Evolutionary conservation across 352 stramenopile species (phyloP).

Genomic region (Phytophthora sojae): DNA sequence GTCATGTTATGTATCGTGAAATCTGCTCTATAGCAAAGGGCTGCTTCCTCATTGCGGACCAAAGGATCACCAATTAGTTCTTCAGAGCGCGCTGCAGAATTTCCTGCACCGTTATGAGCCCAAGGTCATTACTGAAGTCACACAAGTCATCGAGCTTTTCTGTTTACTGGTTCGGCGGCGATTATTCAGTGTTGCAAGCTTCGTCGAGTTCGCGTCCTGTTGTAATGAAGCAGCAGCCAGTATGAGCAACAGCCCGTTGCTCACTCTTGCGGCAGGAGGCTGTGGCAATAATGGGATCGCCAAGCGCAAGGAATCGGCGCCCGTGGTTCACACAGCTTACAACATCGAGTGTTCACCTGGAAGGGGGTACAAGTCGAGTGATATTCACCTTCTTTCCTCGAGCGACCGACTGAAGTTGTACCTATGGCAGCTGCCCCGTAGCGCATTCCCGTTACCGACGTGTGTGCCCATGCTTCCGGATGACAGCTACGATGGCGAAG

Average conservation of each 20-base stretch:
- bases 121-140: conserved; percentile 79
- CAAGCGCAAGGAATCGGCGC: conserved; percentile 47
- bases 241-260: conserved; percentile 40
- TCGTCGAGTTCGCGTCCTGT: conserved; percentile 74
- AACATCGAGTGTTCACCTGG: conserved; percentile 88
- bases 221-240: conserved; percentile 54
- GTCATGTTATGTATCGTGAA: conserved; percentile 7
- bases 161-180: conserved; percentile 79
- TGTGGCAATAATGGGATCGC: conserved; percentile 29
- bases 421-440: conserved; percentile 84
- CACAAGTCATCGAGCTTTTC: conserved; percentile 83
- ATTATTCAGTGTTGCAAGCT: conserved; percentile 77
- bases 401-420: conserved; percentile 80
- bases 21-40: conserved; percentile 43
- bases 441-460: conserved; percentile 70
- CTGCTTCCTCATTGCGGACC: conserved; percentile 46
- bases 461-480: conserved; percentile 70
- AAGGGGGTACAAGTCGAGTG: conserved; percentile 85
- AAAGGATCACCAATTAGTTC: conserved; percentile 71
- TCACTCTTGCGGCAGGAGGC: conserved; percentile 38
- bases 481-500: conserved; percentile 70
- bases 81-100: conserved; percentile 77
- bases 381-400: conserved; percentile 72
- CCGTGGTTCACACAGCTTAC: conserved; percentile 78
- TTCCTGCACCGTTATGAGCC: conserved; percentile 84